Evolutionary conservation across 768 basidiomycete species (phyloP).

Genomic region (Suillus bovinus): DNA sequence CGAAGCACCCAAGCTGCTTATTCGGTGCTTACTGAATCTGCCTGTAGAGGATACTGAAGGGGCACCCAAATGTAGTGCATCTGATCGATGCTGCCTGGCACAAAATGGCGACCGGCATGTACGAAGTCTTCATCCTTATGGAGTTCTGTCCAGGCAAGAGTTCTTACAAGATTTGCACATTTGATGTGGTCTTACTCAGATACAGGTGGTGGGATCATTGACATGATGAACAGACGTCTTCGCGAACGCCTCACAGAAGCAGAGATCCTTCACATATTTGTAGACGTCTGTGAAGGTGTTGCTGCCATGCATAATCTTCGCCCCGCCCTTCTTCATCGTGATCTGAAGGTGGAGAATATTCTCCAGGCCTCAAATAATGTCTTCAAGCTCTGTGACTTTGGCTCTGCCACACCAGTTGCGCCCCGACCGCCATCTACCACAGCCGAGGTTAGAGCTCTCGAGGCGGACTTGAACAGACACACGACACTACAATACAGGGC

Average conservation of each 20-base stretch:
- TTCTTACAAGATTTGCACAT: conserved; percentile 2
- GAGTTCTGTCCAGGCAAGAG: conserved; percentile 85
- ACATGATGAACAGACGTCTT: conserved; percentile 98
- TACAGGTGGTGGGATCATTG: conserved; percentile 95
- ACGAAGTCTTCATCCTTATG: conserved; percentile 99
- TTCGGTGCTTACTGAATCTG: conserved; percentile 29
- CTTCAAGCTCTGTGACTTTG: conserved; percentile 98
- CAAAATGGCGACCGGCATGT: conserved; percentile 76
- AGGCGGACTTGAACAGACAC: conserved; percentile 89
- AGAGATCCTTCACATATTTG: conserved; percentile 97
- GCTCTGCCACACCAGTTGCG: conserved; percentile 80
- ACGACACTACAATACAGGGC: conserved; percentile 97
- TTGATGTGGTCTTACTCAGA: conserved; percentile 10
- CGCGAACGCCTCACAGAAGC: conserved; percentile 93
- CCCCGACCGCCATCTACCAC: conserved; percentile 70
- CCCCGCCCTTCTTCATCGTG: conserved; percentile 91
- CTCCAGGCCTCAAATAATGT: conserved; percentile 81
- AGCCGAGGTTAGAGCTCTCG: conserved; percentile 83
- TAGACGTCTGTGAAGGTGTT: conserved; percentile 96
- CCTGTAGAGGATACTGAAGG: conserved; percentile 79
- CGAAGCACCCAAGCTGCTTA: conserved; percentile 23
- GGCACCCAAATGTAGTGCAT: conserved; percentile 94
- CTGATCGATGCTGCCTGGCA: conserved; percentile 96
- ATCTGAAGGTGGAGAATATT: conserved; percentile 99
- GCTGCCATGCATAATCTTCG: conserved; percentile 94